Base-by-base conservation (phyloP, 306 rosid species). In the Nissolia schottii region DNA sequence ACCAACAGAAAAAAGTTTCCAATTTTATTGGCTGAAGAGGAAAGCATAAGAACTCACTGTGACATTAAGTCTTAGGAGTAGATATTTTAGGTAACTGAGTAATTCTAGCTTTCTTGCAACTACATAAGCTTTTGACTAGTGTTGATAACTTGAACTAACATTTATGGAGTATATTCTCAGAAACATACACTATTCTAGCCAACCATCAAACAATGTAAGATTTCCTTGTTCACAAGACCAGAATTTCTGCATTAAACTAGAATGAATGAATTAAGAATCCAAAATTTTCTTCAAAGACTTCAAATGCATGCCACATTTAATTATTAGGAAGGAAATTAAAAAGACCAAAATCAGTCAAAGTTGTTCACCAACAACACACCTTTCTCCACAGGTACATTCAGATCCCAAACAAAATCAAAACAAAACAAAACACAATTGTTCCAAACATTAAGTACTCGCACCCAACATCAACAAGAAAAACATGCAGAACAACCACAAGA, bases 351-450 rank as follows among this genome's bases (percentile, higher is more conserved):
- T 56, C 48, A 77, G 37, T 61, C 41, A 53, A 77, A 79, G 81
- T 76, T 15, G 88, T 74, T 78, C 73, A 45, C 18, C 51, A 78
- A 85, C 85, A 73, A 82, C 74, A 9, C 73, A 56, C 38, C 49
- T 27, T 35, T 48, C 51, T 46, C 7, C 41, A 31, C 46, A 57
- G 48, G 8, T 32, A 50, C 19, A 68, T 59, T 20, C 27, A 76
- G 77, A 67, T 79, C 76, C 67, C 34, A 54, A 50, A 53, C 58
- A 58, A 73, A 16, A 1, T n/a, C 16, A 57, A 23, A 8, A 20
- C 1, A 53, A 58, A 70, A 37, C 40, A 27, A 67, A 20, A 27
- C 63, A 48, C 46, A 54, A 55, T 45, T 31, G 31, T 25, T 62
- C 43, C 40, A 75, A 73, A 29, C 60, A 43, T 15, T 32, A 54